Evolutionary conservation across 2,329 filamentous ascomycete genomes (phyloP).

Genomic region (Colletotrichum plurivorum): DNA sequence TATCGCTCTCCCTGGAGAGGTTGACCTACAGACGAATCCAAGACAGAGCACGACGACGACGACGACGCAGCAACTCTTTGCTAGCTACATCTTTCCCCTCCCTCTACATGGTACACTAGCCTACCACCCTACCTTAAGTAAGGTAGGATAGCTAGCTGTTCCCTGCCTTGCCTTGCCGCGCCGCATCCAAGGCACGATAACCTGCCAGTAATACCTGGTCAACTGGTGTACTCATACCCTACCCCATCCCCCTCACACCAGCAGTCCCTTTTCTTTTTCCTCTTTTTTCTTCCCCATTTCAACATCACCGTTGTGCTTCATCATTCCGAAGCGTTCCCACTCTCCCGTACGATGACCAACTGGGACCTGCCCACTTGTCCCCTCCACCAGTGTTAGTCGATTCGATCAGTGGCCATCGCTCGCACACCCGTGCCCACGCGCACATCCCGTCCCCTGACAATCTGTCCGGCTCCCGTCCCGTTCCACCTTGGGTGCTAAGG

Average conservation of each 20-base stretch:
- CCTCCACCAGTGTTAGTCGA: conserved; percentile 26
- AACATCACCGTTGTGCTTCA: conserved; percentile 24
- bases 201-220: background rate
- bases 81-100: too few species aligned
- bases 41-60: too few species aligned
- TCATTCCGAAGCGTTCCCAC: conserved; percentile 24
- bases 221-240: conserved; percentile 10
- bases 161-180: background rate
- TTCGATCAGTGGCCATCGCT: conserved; percentile 31
- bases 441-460: conserved; percentile 34
- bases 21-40: too few species aligned
- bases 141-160: background rate
- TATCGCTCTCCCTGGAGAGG: too few species aligned
- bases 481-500: conserved; percentile 7
- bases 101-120: background rate
- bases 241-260: background rate
- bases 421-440: conserved; percentile 15
- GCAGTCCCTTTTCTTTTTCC: conserved; percentile 4
- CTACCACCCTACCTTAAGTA: background rate
- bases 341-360: conserved; percentile 29
- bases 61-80: too few species aligned
- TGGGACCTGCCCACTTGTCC: conserved; percentile 35
- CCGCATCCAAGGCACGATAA: background rate
- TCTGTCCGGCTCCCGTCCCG: conserved; percentile 14
- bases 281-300: conserved; percentile 8